These are phyloP conservation scores for Phanerochaete carnosa DNA, from an alignment of 768 basidiomycete genomes.

Conservation along the genomic window DNA sequence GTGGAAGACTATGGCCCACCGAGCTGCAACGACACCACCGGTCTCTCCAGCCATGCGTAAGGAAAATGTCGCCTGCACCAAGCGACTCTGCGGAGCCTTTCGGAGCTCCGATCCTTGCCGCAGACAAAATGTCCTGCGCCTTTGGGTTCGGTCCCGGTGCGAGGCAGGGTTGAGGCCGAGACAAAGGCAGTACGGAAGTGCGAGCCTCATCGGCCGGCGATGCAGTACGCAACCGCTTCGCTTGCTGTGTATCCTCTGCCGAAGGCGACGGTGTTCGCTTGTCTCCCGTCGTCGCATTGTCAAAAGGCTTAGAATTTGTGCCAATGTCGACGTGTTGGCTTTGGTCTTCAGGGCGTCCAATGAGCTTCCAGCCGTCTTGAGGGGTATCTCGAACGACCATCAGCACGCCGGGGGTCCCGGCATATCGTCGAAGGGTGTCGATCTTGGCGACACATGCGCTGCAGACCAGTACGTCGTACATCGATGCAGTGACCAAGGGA, in stretches of 20 bases:
- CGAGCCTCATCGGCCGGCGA: constrained; percentile 19
- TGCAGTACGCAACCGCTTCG: constrained; percentile 44
- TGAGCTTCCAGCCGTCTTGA: constrained; percentile 47
- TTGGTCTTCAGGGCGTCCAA: constrained; percentile 35
- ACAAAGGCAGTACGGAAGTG: neutral
- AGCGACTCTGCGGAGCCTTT: constrained; percentile 27
- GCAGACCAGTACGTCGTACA: constrained; percentile 79
- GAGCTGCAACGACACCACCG: constrained; percentile 76
- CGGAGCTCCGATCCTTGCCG: neutral
- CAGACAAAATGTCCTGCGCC: constrained; percentile 43
- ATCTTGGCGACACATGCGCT: constrained; percentile 60
- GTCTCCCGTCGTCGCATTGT: constrained; percentile 9
- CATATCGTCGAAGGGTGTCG: constrained; percentile 52
- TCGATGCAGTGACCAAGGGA: constrained; percentile 59
- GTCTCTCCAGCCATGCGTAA: constrained; percentile 67
- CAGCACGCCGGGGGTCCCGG: constrained; percentile 64
- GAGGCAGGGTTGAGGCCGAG: constrained; percentile 36
- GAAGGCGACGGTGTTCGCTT: constrained; percentile 44
- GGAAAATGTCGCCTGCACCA: constrained; percentile 71
- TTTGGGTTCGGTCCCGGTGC: constrained; percentile 49
- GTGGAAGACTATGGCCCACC: constrained; percentile 34
- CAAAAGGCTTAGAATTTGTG: neutral
- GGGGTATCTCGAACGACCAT: constrained; percentile 59
- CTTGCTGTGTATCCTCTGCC: constrained; percentile 30
- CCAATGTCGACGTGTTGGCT: constrained; percentile 25